Evolutionary conservation across 169 alveolate genomes (phyloP), one percentile per base, ranked within the genome.

Genomic region (Cyclospora cayetanensis): DNA sequence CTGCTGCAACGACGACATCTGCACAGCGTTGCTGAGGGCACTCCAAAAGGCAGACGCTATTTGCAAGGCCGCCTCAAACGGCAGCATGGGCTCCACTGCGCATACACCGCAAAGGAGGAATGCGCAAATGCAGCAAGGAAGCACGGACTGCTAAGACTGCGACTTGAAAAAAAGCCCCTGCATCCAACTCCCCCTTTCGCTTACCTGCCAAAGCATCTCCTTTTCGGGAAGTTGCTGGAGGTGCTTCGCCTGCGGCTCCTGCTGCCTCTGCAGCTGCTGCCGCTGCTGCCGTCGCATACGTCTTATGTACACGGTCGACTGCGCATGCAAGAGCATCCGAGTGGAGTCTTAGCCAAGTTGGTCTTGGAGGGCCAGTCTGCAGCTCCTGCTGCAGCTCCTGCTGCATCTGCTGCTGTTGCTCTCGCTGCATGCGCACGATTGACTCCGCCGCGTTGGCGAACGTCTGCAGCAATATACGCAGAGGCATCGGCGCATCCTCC

Each of bases 1-100:
- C 84, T 72, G 84, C 84, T 72, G 84, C 84, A 72, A 55, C 84
- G 55, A 34, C 41, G 85, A 2, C 85, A 37, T 74, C 66, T 74
- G 85, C 37, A 74, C 65, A 0, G 65, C 85, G 65, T 74, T 74
- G 85, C 85, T 74, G 25, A 74, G 85, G 42, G 66, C 65, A 0
- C 43, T 65, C 85, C 85, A 74, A 42, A 74, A 74, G 9, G 85
- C 85, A 42, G 85, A 55, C 39, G 85, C 85, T 41, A 74, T 74
- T 7, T 42, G 41, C 42, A 74, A 7, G 39, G 85, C 85, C 2
- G 27, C 42, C 2, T 37, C 85, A 74, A 74, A 42, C n/a, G 39
- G 85, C 20, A 74, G 85, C 85, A 74, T n/a, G 53, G 53, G 31
- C 39, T 74, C 85, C 22, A 27, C 85, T 74, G 85, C n/a, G n/a